These are phyloP conservation scores for Cenchrus americanus DNA, from an alignment of 176 grass and related monocot species.

Conservation along the genomic window DNA sequence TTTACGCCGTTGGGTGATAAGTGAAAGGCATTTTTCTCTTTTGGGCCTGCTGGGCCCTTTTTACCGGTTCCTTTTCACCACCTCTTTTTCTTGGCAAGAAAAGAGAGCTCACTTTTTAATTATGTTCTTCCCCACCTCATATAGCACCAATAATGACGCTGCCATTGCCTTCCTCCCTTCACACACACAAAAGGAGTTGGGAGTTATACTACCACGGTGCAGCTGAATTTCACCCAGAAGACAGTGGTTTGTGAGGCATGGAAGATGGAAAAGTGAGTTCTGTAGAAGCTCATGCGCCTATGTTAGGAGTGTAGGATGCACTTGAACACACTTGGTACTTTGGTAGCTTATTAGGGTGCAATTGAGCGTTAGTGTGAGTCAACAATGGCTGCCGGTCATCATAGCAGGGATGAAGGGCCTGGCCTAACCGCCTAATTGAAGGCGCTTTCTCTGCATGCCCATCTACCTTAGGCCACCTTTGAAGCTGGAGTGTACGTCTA, in stretches of 20 bases:
- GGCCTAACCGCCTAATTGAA: not conserved
- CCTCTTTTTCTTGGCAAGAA: not conserved
- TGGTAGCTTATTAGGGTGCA: not conserved
- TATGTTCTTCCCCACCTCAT: not conserved
- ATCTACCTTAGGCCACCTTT: not conserved
- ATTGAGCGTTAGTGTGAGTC: not conserved
- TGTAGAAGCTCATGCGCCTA: not conserved
- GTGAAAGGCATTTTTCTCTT: slow-evolving; percentile 21
- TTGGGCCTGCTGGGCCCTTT: not conserved
- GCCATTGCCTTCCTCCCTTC: not conserved
- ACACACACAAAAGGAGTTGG: not conserved
- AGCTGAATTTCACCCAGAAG: not conserved
- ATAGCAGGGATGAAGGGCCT: not conserved
- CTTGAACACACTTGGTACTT: not conserved
- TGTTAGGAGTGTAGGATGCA: not conserved
- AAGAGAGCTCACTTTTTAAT: slow-evolving; percentile 11
- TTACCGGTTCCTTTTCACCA: not conserved
- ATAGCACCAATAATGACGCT: not conserved
- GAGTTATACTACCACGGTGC: not conserved
- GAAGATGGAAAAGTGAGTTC: not conserved
- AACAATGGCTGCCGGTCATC: slow-evolving; percentile 18
- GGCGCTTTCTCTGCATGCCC: not conserved
- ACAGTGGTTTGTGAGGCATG: not conserved
- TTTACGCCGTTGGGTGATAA: slow-evolving; percentile 44
- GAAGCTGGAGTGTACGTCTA: not conserved